Evolutionary conservation across 2,329 filamentous ascomycete genomes (phyloP).

Genomic region (Spiromastix sp.): DNA sequence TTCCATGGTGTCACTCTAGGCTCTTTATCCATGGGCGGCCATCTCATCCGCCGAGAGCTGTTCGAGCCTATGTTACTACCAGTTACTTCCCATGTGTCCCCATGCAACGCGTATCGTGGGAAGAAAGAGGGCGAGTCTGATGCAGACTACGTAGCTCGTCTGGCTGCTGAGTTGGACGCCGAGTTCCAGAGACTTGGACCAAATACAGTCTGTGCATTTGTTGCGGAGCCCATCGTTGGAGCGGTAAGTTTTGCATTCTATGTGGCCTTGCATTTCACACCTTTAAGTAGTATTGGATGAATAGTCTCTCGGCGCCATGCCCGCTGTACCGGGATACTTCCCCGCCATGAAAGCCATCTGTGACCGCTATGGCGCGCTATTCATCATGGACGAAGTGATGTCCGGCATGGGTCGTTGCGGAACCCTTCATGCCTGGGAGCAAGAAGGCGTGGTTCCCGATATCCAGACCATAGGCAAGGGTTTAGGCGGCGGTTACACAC

Average conservation of each 20-base stretch:
- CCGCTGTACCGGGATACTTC: conserved; percentile 58
- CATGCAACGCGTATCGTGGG: conserved; percentile 57
- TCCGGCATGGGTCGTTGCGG: conserved; percentile 51
- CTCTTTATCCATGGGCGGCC: conserved; percentile 53
- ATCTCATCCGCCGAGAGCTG: conserved; percentile 47
- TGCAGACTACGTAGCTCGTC: conserved; percentile 48
- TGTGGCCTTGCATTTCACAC: neutral
- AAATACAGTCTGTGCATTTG: conserved; percentile 58
- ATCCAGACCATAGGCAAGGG: conserved; percentile 52
- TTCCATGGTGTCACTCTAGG: conserved; percentile 66
- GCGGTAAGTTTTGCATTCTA: conserved; percentile 53
- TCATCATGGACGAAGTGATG: conserved; percentile 77
- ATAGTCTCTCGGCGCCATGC: conserved; percentile 58
- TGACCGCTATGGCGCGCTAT: conserved; percentile 57
- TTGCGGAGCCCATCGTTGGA: conserved; percentile 63
- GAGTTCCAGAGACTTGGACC: conserved; percentile 57
- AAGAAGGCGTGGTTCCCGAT: conserved; percentile 48
- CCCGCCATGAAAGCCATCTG: conserved; percentile 58
- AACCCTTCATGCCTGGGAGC: conserved; percentile 49
- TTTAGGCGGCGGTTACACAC: conserved; percentile 46
- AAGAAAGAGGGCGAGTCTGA: conserved; percentile 43
- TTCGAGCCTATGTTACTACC: conserved; percentile 51
- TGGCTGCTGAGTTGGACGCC: conserved; percentile 55
- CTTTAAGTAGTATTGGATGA: neutral
- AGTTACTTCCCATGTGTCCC: conserved; percentile 51